Evolutionary conservation across 768 basidiomycete genomes (phyloP).

Genomic region (Mycena haematopus): DNA sequence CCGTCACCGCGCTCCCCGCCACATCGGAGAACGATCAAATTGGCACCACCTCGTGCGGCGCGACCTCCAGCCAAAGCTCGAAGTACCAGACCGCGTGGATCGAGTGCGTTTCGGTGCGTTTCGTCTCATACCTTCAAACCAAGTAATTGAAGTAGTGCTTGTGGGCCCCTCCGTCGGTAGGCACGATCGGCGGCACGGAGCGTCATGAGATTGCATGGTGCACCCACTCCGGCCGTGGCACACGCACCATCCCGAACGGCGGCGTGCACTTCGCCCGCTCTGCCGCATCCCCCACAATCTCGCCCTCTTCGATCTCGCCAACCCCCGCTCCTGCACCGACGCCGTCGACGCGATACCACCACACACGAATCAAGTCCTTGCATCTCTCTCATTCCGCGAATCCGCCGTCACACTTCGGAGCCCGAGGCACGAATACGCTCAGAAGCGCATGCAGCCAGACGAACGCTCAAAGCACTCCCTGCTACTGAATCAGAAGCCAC

Average conservation of each 20-base stretch:
- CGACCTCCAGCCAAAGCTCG: constrained; percentile 59
- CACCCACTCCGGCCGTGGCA: constrained; percentile 73
- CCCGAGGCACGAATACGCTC: too few species aligned
- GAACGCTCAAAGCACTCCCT: too few species aligned
- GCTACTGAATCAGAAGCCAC: too few species aligned
- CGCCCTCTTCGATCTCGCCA: constrained; percentile 57
- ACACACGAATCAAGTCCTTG: constrained; percentile 53
- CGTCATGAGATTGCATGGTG: constrained; percentile 77
- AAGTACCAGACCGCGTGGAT: constrained; percentile 75
- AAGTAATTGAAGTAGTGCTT: constrained; percentile 68
- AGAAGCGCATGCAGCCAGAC: too few species aligned
- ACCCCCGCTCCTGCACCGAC: constrained; percentile 46
- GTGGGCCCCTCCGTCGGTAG: constrained; percentile 60
- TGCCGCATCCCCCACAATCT: constrained; percentile 50
- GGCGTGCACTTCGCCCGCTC: constrained; percentile 68
- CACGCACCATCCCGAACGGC: constrained; percentile 74
- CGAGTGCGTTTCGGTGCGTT: constrained; percentile 57
- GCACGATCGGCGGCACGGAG: constrained; percentile 72
- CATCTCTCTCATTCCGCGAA: too few species aligned
- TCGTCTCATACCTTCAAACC: constrained; percentile 1
- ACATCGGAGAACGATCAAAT: constrained; percentile 65
- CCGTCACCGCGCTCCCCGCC: constrained; percentile 46
- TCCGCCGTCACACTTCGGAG: too few species aligned
- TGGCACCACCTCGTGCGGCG: constrained; percentile 74
- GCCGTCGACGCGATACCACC: constrained; percentile 56